phyloP scores from a whole-genome alignment of 2,329 filamentous ascomycete genomes.

The Aspergillus neotritici region DNA sequence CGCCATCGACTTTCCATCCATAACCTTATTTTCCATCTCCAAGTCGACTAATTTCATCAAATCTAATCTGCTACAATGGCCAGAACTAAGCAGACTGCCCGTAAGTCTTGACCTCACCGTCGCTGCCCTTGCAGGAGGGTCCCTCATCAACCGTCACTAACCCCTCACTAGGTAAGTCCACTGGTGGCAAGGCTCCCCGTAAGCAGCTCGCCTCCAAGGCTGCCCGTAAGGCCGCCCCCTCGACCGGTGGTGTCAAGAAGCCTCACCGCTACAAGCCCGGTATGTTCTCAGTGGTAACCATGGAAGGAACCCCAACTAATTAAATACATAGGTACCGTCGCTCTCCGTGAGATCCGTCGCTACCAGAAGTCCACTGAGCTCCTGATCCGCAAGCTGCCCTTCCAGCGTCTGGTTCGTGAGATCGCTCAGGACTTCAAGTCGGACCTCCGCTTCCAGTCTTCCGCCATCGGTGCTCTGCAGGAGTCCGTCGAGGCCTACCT shows the following conservation, averaged over 20 bases:
- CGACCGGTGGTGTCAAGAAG: slow-evolving; percentile 96
- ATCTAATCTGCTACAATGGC: slow-evolving; percentile 39
- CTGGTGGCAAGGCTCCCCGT: slow-evolving; percentile 66
- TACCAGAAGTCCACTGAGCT: slow-evolving; percentile 98
- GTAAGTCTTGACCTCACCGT: slow-evolving; percentile 36
- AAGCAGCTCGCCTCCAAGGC: slow-evolving; percentile 99
- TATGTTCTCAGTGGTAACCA: slow-evolving; percentile 28
- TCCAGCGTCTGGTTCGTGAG: slow-evolving; percentile 95
- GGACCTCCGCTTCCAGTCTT: slow-evolving; percentile 95
- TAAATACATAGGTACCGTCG: slow-evolving; percentile 63
- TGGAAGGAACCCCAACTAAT: slow-evolving; percentile 20
- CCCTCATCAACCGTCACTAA: slow-evolving; percentile 22
- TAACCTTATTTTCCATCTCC: slow-evolving; percentile 25
- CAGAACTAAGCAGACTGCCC: slow-evolving; percentile 50
- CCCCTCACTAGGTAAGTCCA: slow-evolving; percentile 58
- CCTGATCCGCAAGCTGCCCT: slow-evolving; percentile 92
- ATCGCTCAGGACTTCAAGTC: slow-evolving; percentile 95
- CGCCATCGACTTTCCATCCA: slow-evolving; percentile 26
- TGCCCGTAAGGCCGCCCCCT: slow-evolving; percentile 95
- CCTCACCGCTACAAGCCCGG: slow-evolving; percentile 84
- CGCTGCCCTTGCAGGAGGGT: slow-evolving; percentile 10
- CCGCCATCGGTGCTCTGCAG: slow-evolving; percentile 93
- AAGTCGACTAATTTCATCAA: slow-evolving; percentile 25
- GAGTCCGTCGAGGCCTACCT: slow-evolving; percentile 99
- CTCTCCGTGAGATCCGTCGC: slow-evolving; percentile 95